A percentile compares a stretch with the other conserved stretches of the same genome.
Evolutionary conservation across 768 basidiomycete genomes (phyloP).

Genomic region (Hemileccinum rubropunctum): DNA sequence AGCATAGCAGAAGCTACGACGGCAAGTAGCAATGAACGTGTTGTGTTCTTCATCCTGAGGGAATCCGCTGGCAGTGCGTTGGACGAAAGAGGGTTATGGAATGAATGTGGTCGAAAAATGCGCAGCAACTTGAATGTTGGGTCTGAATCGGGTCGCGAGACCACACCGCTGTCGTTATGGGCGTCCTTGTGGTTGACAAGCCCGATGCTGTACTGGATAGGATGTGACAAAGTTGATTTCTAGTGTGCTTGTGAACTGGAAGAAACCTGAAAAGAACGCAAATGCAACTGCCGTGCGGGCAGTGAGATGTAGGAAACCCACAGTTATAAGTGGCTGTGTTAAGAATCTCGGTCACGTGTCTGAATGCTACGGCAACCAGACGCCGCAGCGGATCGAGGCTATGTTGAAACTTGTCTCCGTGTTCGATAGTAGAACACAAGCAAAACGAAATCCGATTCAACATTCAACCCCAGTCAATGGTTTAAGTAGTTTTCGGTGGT

Average conservation of each 20-base stretch:
- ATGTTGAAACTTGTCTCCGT: not conserved
- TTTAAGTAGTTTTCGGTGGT: no score
- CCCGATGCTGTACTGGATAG: not conserved
- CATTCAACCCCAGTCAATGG: not conserved
- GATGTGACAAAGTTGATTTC: not conserved
- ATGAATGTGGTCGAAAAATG: conserved; percentile 27
- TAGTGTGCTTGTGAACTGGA: conserved; percentile 4
- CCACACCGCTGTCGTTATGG: conserved; percentile 9
- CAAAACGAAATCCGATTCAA: not conserved
- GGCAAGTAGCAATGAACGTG: conserved; percentile 27
- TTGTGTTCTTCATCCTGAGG: conserved; percentile 22
- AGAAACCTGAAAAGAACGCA: conserved; percentile 7
- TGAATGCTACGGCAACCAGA: not conserved
- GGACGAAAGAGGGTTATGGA: conserved; percentile 7
- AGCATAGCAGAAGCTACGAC: conserved; percentile 25
- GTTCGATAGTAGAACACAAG: not conserved
- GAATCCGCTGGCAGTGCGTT: not conserved
- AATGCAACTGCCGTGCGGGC: conserved; percentile 2
- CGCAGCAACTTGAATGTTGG: no score
- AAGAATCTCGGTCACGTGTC: conserved; percentile 19
- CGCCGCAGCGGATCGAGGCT: not conserved
- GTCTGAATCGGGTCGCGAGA: conserved; percentile 15
- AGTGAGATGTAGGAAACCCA: conserved; percentile 20
- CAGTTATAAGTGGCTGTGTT: conserved; percentile 18
- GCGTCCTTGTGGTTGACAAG: conserved; percentile 2